Base-by-base conservation (phyloP, 1,284 basidiomycete genomes). In the Apiotrichum gamsii region DNA sequence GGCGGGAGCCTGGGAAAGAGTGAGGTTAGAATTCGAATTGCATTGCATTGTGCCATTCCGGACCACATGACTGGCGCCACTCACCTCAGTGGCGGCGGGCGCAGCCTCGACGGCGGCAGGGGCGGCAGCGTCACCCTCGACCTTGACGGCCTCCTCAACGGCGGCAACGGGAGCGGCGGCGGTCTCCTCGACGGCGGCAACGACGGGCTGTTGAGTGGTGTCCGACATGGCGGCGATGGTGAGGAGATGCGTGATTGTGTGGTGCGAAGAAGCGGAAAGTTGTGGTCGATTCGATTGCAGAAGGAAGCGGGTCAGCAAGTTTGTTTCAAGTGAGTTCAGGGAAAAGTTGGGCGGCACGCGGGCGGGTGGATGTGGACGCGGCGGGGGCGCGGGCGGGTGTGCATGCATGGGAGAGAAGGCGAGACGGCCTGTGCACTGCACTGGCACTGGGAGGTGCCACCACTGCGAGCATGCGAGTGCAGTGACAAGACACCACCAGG, bases 161-260 rank as follows among this genome's bases (percentile, higher is more conserved):
- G 45, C 48, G 45, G 37, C 41, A 36, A 41, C 47, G 49, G 47
- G 42, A 38, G 84, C 69, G 63, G 88, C 85, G 0, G 83, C 81
- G 64, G 34, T 28, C 28, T 34, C 8, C 39, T 34, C n/a, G n/a
- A n/a, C n/a, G n/a, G n/a, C n/a, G 32, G 33, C 25, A 33, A 19
- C 39, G 25, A 28, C 25, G 25, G 25, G 25, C 25, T 28, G 25
- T 28, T 28, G 8, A 28, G 25, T 15, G 24, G 29, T 5, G 29
- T 16, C 14, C 21, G 29, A 31, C 21, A 31, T 34, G 24, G 23
- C 23, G 23, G 40, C 28, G 34, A 30, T 30, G 20, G 25, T 24
- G 18, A 30, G 28, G 13, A 21, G 34, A 36, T 25, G 29, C 16
- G 20, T 19, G 39, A 13, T 23, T 20, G 23, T 16, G 42, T 35